A percentile compares a stretch with the other conserved stretches of the same genome.
Evolutionary conservation across 2,329 filamentous ascomycete genomes (phyloP).

Genomic region (Fusarium mangiferae): DNA sequence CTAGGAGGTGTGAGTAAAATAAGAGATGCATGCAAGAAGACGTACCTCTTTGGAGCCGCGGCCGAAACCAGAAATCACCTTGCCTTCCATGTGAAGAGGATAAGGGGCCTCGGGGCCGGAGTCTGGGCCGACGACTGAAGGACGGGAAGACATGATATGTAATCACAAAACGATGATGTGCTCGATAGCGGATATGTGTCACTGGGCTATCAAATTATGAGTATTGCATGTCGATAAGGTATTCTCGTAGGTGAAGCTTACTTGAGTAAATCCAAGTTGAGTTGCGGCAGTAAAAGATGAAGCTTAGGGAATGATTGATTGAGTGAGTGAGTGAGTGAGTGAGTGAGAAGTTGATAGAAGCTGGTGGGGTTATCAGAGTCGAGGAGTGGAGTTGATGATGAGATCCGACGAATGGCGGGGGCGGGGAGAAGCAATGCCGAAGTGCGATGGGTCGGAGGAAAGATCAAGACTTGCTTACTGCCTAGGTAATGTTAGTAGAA

Average conservation of each 20-base stretch:
- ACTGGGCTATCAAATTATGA: not conserved
- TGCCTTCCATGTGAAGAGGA: constrained; percentile 84
- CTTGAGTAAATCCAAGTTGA: not conserved
- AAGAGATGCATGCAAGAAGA: not conserved
- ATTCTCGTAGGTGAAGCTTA: not conserved
- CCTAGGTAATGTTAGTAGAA: not conserved
- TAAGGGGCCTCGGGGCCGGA: constrained; percentile 80
- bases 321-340: not conserved
- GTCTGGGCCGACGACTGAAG: constrained; percentile 77
- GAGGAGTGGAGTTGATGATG: constrained; percentile 26
- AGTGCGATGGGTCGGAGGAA: constrained; percentile 22
- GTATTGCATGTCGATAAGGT: not conserved
- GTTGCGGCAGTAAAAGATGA: not conserved
- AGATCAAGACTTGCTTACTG: constrained; percentile 21
- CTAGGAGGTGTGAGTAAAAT: constrained; percentile 53
- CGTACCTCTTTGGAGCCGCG: constrained; percentile 89
- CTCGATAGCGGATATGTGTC: not conserved
- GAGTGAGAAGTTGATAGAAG: constrained; percentile 21
- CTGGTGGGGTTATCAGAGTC: constrained; percentile 11
- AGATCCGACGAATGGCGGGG: constrained; percentile 27
- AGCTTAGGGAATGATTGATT: not conserved
- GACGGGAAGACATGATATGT: constrained; percentile 58
- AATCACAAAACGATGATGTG: not conserved
- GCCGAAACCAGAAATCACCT: constrained; percentile 92
- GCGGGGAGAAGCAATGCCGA: constrained; percentile 28